Evolutionary conservation across 148 eudicot genomes (phyloP), one percentile per base, ranked within the genome.

Genomic region (Cornus kousa): DNA sequence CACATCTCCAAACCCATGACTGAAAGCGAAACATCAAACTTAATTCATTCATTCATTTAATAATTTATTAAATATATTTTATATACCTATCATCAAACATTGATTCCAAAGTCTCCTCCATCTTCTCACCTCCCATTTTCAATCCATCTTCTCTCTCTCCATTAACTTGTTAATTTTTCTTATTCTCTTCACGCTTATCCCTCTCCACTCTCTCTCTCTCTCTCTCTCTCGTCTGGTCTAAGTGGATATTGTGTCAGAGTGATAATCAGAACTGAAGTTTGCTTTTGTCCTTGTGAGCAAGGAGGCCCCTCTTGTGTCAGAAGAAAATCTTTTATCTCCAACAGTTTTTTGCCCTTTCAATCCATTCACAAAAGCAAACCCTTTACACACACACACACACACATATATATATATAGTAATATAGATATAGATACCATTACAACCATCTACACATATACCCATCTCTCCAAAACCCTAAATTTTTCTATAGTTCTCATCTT

Each of bases 181-280:
- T 77, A 67, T 77, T 77, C 88, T 66, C 77, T 78, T 64, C 81
- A 72, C 84, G 71, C 37, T 75, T 57, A 43, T 71, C 74, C 43
- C 31, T 67, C 22, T 31, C 68, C 37, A 35, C 31, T 67, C 22
- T 40, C 68, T 4, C 3, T 35, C 37, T 35, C 28, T 28, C 28
- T 79, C 71, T 64, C 75, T 67, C 73, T 33, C n/a, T 35, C 23
- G 20, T 9, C 39, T 77, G 68, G 66, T 78, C 3, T 74, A 83
- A 74, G 71, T 80, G 82, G 88, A 85, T 80, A 82, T 87, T 86
- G 90, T 87, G 82, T 64, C 82, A 82, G 83, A 28, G 46, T 35
- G 37, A 35, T 57, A 16, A 53, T 82, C 82, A 78, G 82, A 79
- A 73, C 22, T 71, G 12, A 84, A 80, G 82, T 77, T 75, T 75